Percentiles rank a stretch among this genome's conserved stretches.
Conservation (phyloP, 345 rosid genomes). For the Barbarea vulgaris region DNA sequence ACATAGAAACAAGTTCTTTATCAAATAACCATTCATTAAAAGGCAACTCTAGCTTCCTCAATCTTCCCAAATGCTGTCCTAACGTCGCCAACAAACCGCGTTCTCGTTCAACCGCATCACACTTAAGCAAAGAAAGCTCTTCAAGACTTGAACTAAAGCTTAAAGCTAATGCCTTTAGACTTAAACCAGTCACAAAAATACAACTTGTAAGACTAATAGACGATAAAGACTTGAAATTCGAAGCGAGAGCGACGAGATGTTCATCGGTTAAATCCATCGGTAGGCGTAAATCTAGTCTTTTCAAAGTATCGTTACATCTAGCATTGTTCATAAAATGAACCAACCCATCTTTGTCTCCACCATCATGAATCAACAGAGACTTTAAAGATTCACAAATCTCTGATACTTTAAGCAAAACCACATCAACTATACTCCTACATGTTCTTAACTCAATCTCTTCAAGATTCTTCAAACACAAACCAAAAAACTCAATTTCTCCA, state of each 20-base stretch:
- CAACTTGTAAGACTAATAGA: slow-evolving; percentile 73
- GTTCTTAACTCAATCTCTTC: slow-evolving; percentile 70
- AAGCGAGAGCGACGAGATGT: slow-evolving; percentile 64
- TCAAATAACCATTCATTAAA: slow-evolving; percentile 66
- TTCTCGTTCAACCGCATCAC: slow-evolving; percentile 77
- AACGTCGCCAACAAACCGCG: slow-evolving; percentile 71
- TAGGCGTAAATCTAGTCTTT: slow-evolving; percentile 67
- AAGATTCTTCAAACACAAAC: slow-evolving; percentile 47
- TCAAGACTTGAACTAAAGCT: slow-evolving; percentile 55
- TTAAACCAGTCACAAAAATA: slow-evolving; percentile 75
- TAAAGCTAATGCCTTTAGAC: slow-evolving; percentile 59
- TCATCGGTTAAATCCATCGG: slow-evolving; percentile 79
- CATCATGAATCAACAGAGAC: slow-evolving; percentile 78
- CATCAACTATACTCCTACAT: slow-evolving; percentile 66
- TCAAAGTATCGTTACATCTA: slow-evolving; percentile 47
- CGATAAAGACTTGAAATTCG: slow-evolving; percentile 51
- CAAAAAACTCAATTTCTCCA: slow-evolving; percentile 66
- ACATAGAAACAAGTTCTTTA: slow-evolving; percentile 70
- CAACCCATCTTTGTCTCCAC: slow-evolving; percentile 73
- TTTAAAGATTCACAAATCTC: slow-evolving; percentile 57
- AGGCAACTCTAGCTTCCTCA: slow-evolving; percentile 68
- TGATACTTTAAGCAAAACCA: slow-evolving; percentile 57
- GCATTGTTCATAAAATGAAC: slow-evolving; percentile 63
- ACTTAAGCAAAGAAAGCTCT: slow-evolving; percentile 67
- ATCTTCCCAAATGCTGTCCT: slow-evolving; percentile 65